Evolutionary conservation across 192 early-diverging fungal species (phyloP).

Genomic region (Coemansia sp.): DNA sequence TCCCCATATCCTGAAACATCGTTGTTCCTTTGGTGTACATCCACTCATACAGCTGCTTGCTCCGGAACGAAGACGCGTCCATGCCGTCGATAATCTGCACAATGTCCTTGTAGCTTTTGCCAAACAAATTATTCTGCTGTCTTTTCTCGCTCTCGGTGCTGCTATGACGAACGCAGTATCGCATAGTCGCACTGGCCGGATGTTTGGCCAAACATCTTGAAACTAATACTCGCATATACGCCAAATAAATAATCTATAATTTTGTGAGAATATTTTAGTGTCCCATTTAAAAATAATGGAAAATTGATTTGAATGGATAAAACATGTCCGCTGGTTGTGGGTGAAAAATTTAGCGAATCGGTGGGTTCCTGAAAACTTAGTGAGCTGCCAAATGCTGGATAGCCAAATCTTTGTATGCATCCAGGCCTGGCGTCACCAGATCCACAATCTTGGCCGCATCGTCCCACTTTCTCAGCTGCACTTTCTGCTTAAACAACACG

Average conservation of each 20-base stretch:
- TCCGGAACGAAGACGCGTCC: slow-evolving; percentile 22
- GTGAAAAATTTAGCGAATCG: not conserved
- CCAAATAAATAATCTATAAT: not conserved
- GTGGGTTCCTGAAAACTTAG: not conserved
- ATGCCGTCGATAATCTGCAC: slow-evolving; percentile 5
- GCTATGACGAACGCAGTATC: not conserved
- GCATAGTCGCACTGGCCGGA: not conserved
- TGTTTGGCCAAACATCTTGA: not conserved
- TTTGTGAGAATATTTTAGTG: not conserved
- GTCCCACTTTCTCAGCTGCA: slow-evolving; percentile 60
- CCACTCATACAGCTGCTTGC: slow-evolving; percentile 45
- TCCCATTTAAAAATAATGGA: not conserved
- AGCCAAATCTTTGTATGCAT: slow-evolving; percentile 49
- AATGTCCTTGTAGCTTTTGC: slow-evolving; percentile 28
- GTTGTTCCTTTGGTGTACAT: slow-evolving; percentile 58
- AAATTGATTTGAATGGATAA: not conserved
- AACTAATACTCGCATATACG: not conserved
- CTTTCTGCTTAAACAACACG: slow-evolving; percentile 56
- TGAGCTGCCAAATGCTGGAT: slow-evolving; percentile 29
- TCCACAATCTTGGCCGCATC: slow-evolving; percentile 54
- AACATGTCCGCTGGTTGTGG: slow-evolving; percentile 2
- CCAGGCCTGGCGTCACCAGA: slow-evolving; percentile 48
- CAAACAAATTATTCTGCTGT: slow-evolving; percentile 29
- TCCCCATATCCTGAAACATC: slow-evolving; percentile 67
- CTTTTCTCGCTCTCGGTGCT: not conserved